Conservation (phyloP, 257 asterid genomes). For the Solanum sitiens region DNA sequence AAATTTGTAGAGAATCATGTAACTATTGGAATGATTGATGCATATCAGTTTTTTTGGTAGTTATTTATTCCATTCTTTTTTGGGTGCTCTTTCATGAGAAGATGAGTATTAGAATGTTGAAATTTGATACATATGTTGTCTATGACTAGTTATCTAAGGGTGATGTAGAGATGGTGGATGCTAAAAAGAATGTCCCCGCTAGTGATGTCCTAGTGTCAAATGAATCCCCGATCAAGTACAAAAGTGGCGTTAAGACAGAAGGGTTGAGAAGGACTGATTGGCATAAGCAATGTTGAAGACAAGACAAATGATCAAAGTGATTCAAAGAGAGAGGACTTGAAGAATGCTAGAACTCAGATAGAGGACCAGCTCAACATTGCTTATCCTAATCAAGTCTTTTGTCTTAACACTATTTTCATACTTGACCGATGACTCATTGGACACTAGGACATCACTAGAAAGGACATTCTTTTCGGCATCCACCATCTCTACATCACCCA, state of each 20-base stretch:
- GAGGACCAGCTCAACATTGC: slow-evolving; percentile 1
- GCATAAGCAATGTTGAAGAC: neutral
- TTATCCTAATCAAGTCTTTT: no score
- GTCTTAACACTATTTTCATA: no score
- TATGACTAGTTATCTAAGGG: slow-evolving; percentile 21
- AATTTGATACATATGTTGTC: neutral
- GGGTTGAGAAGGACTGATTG: no score
- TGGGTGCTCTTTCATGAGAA: neutral
- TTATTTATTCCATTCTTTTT: neutral
- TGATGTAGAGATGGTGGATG: slow-evolving; percentile 45
- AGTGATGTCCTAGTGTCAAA: neutral
- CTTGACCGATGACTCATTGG: no score
- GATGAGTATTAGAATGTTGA: neutral
- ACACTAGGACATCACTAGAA: no score
- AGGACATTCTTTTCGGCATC: no score
- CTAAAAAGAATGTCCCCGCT: slow-evolving; percentile 10
- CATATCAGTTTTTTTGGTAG: no score
- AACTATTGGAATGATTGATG: neutral
- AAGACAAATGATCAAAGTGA: neutral
- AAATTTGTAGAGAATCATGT: no score
- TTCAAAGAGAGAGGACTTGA: no score
- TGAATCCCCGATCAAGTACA: neutral
- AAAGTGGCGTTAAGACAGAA: neutral
- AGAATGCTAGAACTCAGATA: slow-evolving; percentile 9
- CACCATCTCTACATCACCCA: no score